Base-by-base conservation (phyloP, 495 filamentous ascomycete genomes). In the Emericellopsis terricola region DNA sequence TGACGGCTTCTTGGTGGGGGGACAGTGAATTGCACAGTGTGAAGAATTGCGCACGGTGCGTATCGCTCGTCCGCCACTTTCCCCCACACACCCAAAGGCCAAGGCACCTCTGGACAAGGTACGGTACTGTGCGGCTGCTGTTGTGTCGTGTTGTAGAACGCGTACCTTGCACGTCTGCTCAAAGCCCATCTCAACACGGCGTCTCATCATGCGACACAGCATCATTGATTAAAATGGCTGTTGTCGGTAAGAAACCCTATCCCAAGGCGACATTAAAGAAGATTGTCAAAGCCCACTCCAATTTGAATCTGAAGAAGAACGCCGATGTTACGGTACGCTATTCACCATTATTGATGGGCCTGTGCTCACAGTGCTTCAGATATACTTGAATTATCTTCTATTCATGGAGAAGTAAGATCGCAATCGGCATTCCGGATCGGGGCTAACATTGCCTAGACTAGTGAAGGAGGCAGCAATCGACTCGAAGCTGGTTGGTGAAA, bases 271-370 rank as follows among this genome's bases (percentile, higher is more conserved):
- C 81, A 1, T 65, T 93, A 38, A 87, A 81, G 55, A 79, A 81
- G 41, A 86, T 86, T 21, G 67, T 93, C 41, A 92, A 91, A 60
- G 84, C 84, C 19, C 83, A 92, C 51, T 77, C 80, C 3, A 78
- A 81, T 34, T 69, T 71, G 41, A 76, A 64, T 36, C 53, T 92
- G 40, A 81, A 75, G 60, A 87, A 85, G 53, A 86, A 92, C 46
- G 76, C 73, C 29, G 86, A 93, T 57, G 73, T 92, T 37, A 58
- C 87, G 62, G 83, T 93, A 65, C 43, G 69, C 39, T n/a, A n/a
- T n/a, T n/a, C 1, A 4, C 19, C 14, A 19, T 14, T 20, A 16
- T 35, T 39, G 14, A 37, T 33, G 37, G n/a, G 4, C 19, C 10
- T 13, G 21, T 16, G 13, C 18, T 11, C 11, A 9, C 21, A 5